Evolutionary conservation across 306 rosid species (phyloP).

Genomic region (Styphnolobium japonicum): DNA sequence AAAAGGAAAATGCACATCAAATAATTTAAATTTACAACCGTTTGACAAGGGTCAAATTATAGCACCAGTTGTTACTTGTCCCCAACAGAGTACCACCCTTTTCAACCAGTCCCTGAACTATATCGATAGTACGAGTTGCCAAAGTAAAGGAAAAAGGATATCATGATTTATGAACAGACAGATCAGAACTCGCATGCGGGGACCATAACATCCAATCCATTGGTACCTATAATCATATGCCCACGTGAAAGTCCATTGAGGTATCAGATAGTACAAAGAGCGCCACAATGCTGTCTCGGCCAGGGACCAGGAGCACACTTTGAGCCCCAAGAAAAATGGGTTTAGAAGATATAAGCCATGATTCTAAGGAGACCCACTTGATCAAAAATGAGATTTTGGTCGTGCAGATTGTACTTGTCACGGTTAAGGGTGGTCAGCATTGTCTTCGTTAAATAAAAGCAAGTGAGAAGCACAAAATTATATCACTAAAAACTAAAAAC

Average conservation of each 20-base stretch:
- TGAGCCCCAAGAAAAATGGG: background rate
- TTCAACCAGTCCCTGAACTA: background rate
- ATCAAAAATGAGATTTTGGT: slow-evolving; percentile 6
- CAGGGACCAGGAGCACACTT: background rate
- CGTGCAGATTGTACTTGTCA: slow-evolving; percentile 27
- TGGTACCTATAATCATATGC: background rate
- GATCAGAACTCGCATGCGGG: slow-evolving; percentile 10
- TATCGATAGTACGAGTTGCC: slow-evolving; percentile 12
- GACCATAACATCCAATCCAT: slow-evolving; percentile 19
- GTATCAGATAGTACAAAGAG: slow-evolving; percentile 19
- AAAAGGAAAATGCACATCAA: background rate
- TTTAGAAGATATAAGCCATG: slow-evolving; percentile 6
- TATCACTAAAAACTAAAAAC: slow-evolving; percentile 23
- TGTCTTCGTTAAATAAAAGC: slow-evolving; percentile 27
- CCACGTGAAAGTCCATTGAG: background rate
- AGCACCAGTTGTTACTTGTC: background rate
- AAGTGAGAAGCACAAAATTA: slow-evolving; percentile 18
- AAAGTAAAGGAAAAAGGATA: slow-evolving; percentile 13
- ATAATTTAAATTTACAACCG: background rate
- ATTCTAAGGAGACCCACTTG: slow-evolving; percentile 12
- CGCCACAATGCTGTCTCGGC: slow-evolving; percentile 18
- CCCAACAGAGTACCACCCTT: background rate
- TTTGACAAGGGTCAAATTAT: slow-evolving; percentile 8
- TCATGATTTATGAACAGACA: slow-evolving; percentile 19
- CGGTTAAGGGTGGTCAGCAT: background rate